phyloP scores from a whole-genome alignment of 768 basidiomycete genomes.

The Lentinula sp. region DNA sequence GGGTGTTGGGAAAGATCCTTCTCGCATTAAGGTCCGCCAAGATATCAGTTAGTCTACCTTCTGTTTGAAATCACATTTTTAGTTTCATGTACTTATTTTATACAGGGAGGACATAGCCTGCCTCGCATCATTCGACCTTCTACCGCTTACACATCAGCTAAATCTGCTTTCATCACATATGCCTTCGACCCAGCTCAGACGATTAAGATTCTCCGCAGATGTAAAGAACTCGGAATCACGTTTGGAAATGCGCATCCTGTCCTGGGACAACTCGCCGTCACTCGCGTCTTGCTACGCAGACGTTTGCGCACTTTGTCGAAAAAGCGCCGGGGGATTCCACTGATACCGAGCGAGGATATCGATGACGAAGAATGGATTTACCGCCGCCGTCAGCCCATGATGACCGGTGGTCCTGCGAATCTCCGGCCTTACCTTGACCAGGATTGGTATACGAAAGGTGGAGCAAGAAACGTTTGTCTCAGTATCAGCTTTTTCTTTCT shows the following conservation, averaged over 20 bases:
- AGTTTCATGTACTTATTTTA: background rate
- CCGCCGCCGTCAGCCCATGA: constrained; percentile 41
- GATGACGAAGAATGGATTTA: constrained; percentile 45
- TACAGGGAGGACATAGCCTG: constrained; percentile 53
- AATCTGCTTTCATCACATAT: constrained; percentile 17
- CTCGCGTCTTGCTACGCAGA: constrained; percentile 34
- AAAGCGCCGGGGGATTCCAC: background rate
- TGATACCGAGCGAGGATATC: constrained; percentile 41
- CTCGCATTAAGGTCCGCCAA: constrained; percentile 23
- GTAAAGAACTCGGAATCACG: constrained; percentile 36
- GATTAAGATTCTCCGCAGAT: constrained; percentile 24
- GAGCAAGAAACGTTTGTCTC: constrained; percentile 17
- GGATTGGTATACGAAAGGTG: constrained; percentile 40
- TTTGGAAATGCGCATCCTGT: constrained; percentile 46
- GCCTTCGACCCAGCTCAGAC: constrained; percentile 25
- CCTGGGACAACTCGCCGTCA: constrained; percentile 45
- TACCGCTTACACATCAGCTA: constrained; percentile 30
- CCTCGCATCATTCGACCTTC: constrained; percentile 32
- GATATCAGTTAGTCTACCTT: constrained; percentile 23
- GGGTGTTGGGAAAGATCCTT: constrained; percentile 34
- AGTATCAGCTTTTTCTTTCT: constrained; percentile 29
- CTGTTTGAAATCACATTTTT: background rate
- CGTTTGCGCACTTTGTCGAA: background rate
- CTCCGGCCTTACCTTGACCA: constrained; percentile 43
- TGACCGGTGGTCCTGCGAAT: constrained; percentile 43